Conservation (phyloP, 148 eudicot species). For the Arbutus unedo region DNA sequence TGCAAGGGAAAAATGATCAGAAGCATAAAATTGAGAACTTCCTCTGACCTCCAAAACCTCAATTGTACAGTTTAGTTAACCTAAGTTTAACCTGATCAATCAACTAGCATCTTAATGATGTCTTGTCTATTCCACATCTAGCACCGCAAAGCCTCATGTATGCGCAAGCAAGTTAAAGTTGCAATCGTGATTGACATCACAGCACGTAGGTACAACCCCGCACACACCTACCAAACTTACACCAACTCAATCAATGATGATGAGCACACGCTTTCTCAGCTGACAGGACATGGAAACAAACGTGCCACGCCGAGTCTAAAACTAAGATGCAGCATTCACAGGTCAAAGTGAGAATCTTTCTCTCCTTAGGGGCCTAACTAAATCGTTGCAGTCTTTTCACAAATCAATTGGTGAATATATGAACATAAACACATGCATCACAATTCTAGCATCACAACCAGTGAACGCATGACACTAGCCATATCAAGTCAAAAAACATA, state of each 20-base stretch:
- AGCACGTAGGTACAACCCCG: no score
- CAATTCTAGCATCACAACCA: not conserved
- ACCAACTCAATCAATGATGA: no score
- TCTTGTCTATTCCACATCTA: not conserved
- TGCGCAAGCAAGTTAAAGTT: not conserved
- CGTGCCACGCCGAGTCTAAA: no score
- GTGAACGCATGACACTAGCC: not conserved
- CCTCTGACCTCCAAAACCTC: not conserved
- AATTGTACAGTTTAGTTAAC: not conserved
- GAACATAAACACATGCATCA: not conserved
- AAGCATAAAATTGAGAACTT: not conserved
- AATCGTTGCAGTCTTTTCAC: not conserved
- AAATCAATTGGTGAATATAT: not conserved
- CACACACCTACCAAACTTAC: no score
- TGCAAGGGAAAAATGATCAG: not conserved
- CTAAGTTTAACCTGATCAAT: not conserved
- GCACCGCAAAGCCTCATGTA: not conserved
- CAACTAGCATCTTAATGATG: not conserved
- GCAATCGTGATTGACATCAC: not conserved
- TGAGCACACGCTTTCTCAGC: no score
- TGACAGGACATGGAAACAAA: no score
- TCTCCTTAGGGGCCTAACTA: not conserved
- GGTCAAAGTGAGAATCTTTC: not conserved
- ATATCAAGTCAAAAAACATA: slow-evolving; percentile 15
- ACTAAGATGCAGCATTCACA: no score